Base-by-base conservation (phyloP, 116 monocot genomes). In the Trichopus zeylanicus region DNA sequence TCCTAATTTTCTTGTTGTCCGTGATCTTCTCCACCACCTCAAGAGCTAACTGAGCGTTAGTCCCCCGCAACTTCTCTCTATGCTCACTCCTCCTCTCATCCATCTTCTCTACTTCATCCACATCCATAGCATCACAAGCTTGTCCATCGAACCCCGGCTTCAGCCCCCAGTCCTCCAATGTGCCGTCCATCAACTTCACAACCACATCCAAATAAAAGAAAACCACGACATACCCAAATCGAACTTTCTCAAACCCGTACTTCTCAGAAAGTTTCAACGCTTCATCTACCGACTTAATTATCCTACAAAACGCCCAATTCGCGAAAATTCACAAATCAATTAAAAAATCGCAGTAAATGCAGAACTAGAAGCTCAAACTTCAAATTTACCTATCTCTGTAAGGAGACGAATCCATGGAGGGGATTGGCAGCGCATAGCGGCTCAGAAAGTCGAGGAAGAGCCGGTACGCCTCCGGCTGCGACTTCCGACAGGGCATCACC, bases 381-480 rank as follows among this genome's bases (percentile, higher is more conserved):
- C n/a, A n/a, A 22, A 34, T 85, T 77, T 77, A 84, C 93, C 77
- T 85, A 33, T 94, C 76, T 63, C 77, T 67, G 10, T 15, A 59
- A 57, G 75, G 48, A 21, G 51, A 65, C 46, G 72, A 29, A 13
- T 59, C 69, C 58, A 64, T 16, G 4, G 63, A 62, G 55, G 67
- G 68, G 12, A 61, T 66, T 5, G 73, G 75, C 33, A 83, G 38
- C 2, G 60, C 61, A 25, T 88, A 73, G 31, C 80, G 75, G n/a
- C 31, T 64, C 48, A 89, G 20, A 1, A 93, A 77, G 61, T 89
- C 89, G 46, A 93, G 75, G 56, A 88, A 93, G n/a, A 93, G 77
- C 53, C 86, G 72, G 62, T 89, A 93, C 12, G 89, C 89, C 77
- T 86, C 93, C 56, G 93, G 93, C 71, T 89, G 70, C 38, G 23